Percentiles rank a stretch among this genome's conserved stretches.
Evolutionary conservation across 768 basidiomycete species (phyloP).

Genomic region (Russula griseocarnosa): DNA sequence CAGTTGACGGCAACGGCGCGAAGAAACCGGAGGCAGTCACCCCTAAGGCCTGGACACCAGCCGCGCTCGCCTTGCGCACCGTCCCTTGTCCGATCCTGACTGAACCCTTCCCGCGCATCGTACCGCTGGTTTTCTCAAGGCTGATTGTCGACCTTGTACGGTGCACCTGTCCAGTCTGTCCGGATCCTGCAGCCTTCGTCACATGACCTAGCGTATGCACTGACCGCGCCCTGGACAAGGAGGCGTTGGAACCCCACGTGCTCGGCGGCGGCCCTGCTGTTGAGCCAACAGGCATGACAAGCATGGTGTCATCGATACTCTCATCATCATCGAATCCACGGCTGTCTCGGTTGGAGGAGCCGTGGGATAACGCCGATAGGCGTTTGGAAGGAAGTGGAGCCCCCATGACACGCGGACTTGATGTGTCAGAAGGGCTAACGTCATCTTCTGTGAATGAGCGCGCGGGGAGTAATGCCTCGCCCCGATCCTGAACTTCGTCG

Average conservation of each 20-base stretch:
- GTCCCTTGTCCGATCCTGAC: constrained; percentile 63
- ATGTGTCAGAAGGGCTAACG: constrained; percentile 10
- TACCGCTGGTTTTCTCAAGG: constrained; percentile 48
- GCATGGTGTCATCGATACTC: constrained; percentile 70
- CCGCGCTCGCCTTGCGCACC: constrained; percentile 57
- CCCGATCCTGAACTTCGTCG: constrained; percentile 71
- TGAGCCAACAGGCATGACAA: constrained; percentile 67
- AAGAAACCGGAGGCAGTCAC: constrained; percentile 80
- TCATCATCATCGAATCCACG: constrained; percentile 55
- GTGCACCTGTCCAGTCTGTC: constrained; percentile 41
- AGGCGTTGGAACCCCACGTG: constrained; percentile 36
- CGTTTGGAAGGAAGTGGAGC: constrained; percentile 18
- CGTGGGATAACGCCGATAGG: constrained; percentile 24
- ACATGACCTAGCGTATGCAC: constrained; percentile 36
- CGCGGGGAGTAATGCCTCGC: constrained; percentile 47
- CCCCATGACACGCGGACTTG: constrained; percentile 18
- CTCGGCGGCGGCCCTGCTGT: constrained; percentile 36
- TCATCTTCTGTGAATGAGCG: constrained; percentile 24
- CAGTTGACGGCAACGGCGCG: constrained; percentile 31
- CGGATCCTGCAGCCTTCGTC: constrained; percentile 31
- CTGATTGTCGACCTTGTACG: constrained; percentile 57
- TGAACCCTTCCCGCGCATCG: constrained; percentile 46
- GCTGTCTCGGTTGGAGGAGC: constrained; percentile 33
- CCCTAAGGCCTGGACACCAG: constrained; percentile 71
- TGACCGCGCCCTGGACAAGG: constrained; percentile 35